Base-by-base conservation (phyloP, 768 basidiomycete species). In the Leccinum boreale region DNA sequence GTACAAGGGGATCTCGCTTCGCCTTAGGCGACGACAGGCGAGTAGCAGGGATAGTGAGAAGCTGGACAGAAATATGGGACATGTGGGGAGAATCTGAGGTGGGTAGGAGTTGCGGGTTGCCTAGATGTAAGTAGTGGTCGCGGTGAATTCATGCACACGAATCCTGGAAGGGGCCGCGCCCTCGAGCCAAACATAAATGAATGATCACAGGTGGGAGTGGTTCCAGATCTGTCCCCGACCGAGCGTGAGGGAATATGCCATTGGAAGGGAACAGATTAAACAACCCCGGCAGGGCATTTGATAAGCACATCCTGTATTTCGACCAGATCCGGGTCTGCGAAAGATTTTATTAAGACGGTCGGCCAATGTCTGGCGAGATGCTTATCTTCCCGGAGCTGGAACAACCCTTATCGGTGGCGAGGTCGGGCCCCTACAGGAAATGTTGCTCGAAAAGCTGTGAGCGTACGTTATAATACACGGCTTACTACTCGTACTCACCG, bases 181-280 rank as follows among this genome's bases (percentile, higher is more conserved):
- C 17, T 24, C 17, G 35, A 12, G 48, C 19, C 19, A 42, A 21
- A 29, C 62, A 67, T 70, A 68, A 63, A 70, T 70, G 57, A 52
- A 4, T 33, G 35, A 24, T 4, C 8, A 45, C 14, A 14, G 33
- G 53, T 29, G 50, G 56, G 58, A 55, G 39, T 50, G 47, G 52
- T 52, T 52, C 57, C 23, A 50, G 55, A 55, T 56, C 50, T 44
- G n/a, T 12, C 12, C 11, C 21, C 23, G 14, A 14, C 6, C 8
- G 31, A 29, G 14, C 47, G 50, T 46, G 58, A 52, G 39, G 28
- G 52, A 28, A 48, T 50, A 47, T 33, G 17, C 48, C 48, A 50
- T 39, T 17, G 33, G 4, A 0, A 47, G 24, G 35, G 9, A 49
- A 6, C 6, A 15, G n/a, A 26, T 29, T 21, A 17, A 29, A 21